Evolutionary conservation across 225 moss, liverwort and hornwort species (phyloP).

Genomic region (Marchantia paleacea): DNA sequence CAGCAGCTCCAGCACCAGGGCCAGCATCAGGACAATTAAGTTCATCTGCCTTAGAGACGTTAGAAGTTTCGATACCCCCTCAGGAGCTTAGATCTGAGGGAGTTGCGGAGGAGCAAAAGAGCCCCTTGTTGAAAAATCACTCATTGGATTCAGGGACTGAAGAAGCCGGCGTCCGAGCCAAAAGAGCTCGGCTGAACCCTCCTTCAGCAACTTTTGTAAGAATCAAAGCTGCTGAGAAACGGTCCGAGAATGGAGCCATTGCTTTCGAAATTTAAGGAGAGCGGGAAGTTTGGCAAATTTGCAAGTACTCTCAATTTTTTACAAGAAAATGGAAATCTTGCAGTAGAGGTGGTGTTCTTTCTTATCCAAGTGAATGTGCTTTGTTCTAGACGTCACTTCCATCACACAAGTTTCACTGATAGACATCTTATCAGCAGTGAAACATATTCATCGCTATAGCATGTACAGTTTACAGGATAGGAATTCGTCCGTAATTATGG

Average conservation of each 20-base stretch:
- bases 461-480: no score
- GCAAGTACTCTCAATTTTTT: no score
- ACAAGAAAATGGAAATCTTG: no score
- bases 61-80: conserved; percentile 10
- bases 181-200: conserved; percentile 27
- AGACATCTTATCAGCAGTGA: no score
- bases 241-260: conserved; percentile 27
- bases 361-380: no score
- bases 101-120: background rate
- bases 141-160: conserved; percentile 15
- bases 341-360: no score
- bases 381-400: no score
- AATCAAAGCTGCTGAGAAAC: conserved; percentile 35
- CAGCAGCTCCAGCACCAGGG: conserved; percentile 26
- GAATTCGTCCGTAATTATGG: no score
- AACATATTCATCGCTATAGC: no score
- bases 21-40: background rate
- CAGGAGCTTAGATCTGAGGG: background rate
- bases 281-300: no score
- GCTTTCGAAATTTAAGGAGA: conserved; percentile 32
- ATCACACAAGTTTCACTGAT: no score
- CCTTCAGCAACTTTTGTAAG: conserved; percentile 27
- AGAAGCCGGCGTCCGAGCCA: conserved; percentile 2
- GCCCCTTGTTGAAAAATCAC: background rate
- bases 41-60: conserved; percentile 9